Percentiles rank a stretch among this genome's conserved stretches.
Conservation (phyloP, 2,329 filamentous ascomycete genomes). For the Aspergillus novofumigatus region DNA sequence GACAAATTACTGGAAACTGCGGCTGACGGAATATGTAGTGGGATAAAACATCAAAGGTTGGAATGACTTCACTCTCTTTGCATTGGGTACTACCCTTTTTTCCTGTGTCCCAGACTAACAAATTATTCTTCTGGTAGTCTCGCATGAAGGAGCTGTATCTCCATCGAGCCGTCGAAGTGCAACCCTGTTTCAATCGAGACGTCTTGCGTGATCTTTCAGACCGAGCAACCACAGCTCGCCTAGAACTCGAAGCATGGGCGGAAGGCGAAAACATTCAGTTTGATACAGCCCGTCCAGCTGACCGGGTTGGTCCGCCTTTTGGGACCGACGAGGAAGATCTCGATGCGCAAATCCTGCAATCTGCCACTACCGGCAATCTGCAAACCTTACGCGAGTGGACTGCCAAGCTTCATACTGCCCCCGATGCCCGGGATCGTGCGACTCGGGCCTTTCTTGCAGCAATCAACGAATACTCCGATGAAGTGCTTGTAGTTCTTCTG, state of each 20-base stretch:
- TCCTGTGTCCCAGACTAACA: conserved; percentile 23
- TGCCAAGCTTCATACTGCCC: conserved; percentile 60
- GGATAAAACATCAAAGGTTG: conserved; percentile 96
- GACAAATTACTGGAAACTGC: conserved; percentile 11
- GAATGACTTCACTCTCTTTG: conserved; percentile 11
- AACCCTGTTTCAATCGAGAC: conserved; percentile 95
- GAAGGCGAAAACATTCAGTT: conserved; percentile 92
- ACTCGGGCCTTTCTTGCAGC: conserved; percentile 88
- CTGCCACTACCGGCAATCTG: conserved; percentile 73
- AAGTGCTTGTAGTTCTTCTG: conserved; percentile 70
- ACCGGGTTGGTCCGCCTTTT: conserved; percentile 38
- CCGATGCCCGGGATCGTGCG: conserved; percentile 67
- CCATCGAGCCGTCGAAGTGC: conserved; percentile 91
- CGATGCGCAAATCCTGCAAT: conserved; percentile 82
- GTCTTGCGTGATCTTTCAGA: conserved; percentile 96
- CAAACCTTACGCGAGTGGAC: conserved; percentile 76
- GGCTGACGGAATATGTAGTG: conserved; percentile 51
- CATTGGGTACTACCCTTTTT: conserved; percentile 1
- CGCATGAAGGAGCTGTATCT: conserved; percentile 97
- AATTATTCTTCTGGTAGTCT: conserved; percentile 51
- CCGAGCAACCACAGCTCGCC: conserved; percentile 90
- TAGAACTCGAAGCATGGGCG: conserved; percentile 94
- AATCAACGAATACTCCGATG: conserved; percentile 76
- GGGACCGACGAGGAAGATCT: conserved; percentile 84
- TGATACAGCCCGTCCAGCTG: conserved; percentile 48